Percentiles rank a stretch among this genome's conserved stretches.
phyloP scores from a whole-genome alignment of 345 rosid species.

The Laguncularia racemosa region DNA sequence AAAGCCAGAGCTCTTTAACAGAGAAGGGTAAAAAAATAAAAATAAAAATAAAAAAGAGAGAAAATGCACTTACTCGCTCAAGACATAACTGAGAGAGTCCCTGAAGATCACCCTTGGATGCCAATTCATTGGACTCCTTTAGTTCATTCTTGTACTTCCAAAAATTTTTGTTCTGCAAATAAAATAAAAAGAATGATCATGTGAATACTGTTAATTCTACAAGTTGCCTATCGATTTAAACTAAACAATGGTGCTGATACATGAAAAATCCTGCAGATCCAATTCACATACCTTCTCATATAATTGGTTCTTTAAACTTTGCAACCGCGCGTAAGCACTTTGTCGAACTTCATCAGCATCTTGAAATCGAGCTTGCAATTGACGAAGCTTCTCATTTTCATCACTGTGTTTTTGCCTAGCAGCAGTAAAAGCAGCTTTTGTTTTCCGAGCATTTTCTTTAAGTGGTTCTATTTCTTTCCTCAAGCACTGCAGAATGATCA shows the following conservation, averaged over 20 bases:
- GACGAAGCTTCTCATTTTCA: conserved; percentile 32
- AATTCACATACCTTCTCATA: conserved; percentile 49
- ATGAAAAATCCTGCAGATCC: not conserved
- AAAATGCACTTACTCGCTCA: conserved; percentile 46
- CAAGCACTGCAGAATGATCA: conserved; percentile 35
- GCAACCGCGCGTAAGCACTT: conserved; percentile 52
- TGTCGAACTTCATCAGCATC: conserved; percentile 68
- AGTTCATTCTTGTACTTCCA: conserved; percentile 56
- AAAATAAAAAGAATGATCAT: not conserved
- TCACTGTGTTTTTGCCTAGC: conserved; percentile 42
- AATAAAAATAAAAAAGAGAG: conserved; percentile 1
- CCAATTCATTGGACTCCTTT: conserved; percentile 48
- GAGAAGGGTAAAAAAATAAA: not conserved
- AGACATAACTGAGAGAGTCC: conserved; percentile 49
- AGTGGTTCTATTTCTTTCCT: conserved; percentile 63
- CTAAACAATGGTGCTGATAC: not conserved
- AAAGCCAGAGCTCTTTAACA: conserved; percentile 4
- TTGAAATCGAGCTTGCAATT: conserved; percentile 36
- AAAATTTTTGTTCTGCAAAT: conserved; percentile 50
- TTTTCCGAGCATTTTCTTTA: conserved; percentile 43
- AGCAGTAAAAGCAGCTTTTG: conserved; percentile 47
- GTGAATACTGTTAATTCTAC: not conserved
- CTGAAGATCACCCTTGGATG: conserved; percentile 41
- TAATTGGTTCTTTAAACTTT: conserved; percentile 42
- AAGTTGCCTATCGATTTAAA: not conserved